phyloP scores from a whole-genome alignment of 768 basidiomycete species.

The Hygrophorus russula region DNA sequence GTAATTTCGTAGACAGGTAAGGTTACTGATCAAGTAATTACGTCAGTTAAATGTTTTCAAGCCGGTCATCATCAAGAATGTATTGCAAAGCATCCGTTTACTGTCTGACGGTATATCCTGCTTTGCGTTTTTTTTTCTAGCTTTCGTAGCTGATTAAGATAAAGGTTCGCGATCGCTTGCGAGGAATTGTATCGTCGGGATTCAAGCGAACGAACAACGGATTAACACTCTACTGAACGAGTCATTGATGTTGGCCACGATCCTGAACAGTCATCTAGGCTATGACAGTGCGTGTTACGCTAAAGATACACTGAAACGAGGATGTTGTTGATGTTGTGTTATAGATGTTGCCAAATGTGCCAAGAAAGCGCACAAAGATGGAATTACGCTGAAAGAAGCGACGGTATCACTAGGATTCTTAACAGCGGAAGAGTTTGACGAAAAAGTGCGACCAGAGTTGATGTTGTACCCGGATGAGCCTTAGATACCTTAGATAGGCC shows the following conservation, averaged over 20 bases:
- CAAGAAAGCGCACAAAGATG: constrained; percentile 99
- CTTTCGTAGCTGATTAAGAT: constrained; percentile 6
- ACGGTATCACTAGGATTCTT: constrained; percentile 81
- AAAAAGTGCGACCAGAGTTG: constrained; percentile 84
- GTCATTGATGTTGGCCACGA: constrained; percentile 96
- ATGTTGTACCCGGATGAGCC: constrained; percentile 61
- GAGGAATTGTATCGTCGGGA: constrained; percentile 93
- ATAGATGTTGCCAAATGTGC: constrained; percentile 95
- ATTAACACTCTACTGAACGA: constrained; percentile 86
- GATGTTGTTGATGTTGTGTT: constrained; percentile 4
- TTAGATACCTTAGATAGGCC: too few relatives aligned
- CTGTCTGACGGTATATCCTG: constrained; percentile 68
- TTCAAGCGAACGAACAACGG: constrained; percentile 91
- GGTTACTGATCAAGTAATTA: neutral
- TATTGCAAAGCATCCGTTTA: constrained; percentile 89
- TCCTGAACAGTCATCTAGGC: constrained; percentile 90
- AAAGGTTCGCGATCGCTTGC: constrained; percentile 86
- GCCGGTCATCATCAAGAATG: constrained; percentile 97
- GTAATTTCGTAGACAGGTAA: constrained; percentile 1
- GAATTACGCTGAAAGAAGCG: constrained; percentile 91
- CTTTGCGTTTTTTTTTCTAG: constrained; percentile 1
- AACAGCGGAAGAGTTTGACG: constrained; percentile 86
- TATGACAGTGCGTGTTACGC: constrained; percentile 77
- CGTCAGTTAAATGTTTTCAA: constrained; percentile 94
- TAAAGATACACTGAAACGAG: neutral